Evolutionary conservation across 75 land plant genomes (phyloP), one percentile per base, ranked within the genome.

Genomic region (Pinus taeda): DNA sequence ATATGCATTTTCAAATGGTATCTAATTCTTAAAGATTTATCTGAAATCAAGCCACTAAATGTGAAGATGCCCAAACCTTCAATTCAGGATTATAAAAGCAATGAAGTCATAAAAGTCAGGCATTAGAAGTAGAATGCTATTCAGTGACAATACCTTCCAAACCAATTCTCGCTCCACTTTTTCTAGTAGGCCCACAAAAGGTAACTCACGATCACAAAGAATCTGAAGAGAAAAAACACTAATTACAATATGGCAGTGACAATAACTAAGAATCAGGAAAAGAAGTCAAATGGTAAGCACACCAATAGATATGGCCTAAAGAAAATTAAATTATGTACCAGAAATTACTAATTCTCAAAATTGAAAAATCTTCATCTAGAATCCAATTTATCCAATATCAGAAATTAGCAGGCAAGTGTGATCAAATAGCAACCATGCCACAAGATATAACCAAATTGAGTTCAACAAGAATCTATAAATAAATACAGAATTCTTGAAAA

Each of bases 101-200:
- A n/a, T n/a, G n/a, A 30, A 65, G 2, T 33, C 69, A 65, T 65
- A 21, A 69, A 69, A n/a, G 17, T 7, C 45, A 69, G 24, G 53
- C 49, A 69, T 9, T 69, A 8, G n/a, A 2, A 69, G 22, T 69
- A 33, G 42, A 20, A 69, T 42, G 72, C 42, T 17, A 69, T n/a
- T 69, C 42, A 69, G 20, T 69, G 9, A 8, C 36, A 69, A 70
- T 57, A 96, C 99, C 97, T 96, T 96, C 93, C 95, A 90, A 37
- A 82, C 76, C n/a, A 97, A 92, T 85, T 97, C 99, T 71, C 84
- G 85, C 77, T 92, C 98, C 36, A 92, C 90, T 77, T 88, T 90
- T 22, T 94, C 98, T 17, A 88, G 59, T 39, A 97, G 78, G 24
- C 95, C 99, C 77, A 96, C 85, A 81, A 92, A 95, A 22, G 99